Evolutionary conservation across 139 green algal genomes (phyloP).

Genomic region (Coccomyxa sp.): DNA sequence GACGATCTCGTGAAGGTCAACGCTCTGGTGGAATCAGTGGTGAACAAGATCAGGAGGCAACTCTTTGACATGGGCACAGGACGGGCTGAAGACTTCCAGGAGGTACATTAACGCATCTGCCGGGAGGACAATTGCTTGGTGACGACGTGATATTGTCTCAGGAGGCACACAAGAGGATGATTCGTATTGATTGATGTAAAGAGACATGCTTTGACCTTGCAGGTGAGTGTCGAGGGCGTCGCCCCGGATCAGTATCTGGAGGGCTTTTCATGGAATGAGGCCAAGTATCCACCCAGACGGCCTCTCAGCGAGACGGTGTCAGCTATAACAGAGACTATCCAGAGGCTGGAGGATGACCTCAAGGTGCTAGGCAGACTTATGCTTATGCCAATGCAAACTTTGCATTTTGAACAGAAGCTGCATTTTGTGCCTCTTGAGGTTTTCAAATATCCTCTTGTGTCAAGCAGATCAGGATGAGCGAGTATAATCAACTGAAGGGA

Average conservation of each 20-base stretch:
- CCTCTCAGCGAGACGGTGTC: constrained; percentile 87
- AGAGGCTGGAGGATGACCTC: constrained; percentile 94
- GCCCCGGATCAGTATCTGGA: constrained; percentile 69
- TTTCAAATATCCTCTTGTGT: neutral
- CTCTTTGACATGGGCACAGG: constrained; percentile 47
- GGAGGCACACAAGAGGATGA: neutral
- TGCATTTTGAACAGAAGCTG: no score
- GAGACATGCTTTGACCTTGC: neutral
- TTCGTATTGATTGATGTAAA: neutral
- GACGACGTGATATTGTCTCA: no score
- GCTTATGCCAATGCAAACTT: neutral
- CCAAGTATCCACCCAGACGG: constrained; percentile 86
- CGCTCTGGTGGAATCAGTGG: constrained; percentile 68
- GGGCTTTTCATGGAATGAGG: constrained; percentile 92
- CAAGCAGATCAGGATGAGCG: constrained; percentile 44
- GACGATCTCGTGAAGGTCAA: constrained; percentile 91
- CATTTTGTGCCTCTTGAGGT: neutral
- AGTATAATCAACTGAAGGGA: constrained; percentile 82
- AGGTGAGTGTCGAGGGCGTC: constrained; percentile 64
- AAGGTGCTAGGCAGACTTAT: constrained; percentile 61
- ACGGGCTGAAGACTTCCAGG: neutral
- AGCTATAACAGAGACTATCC: constrained; percentile 80
- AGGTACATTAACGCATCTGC: neutral
- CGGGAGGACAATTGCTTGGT: no score
- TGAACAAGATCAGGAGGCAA: constrained; percentile 82